Evolutionary conservation across 345 rosid genomes (phyloP), one percentile per base, ranked within the genome.

Genomic region (Hypericum androsaemum): DNA sequence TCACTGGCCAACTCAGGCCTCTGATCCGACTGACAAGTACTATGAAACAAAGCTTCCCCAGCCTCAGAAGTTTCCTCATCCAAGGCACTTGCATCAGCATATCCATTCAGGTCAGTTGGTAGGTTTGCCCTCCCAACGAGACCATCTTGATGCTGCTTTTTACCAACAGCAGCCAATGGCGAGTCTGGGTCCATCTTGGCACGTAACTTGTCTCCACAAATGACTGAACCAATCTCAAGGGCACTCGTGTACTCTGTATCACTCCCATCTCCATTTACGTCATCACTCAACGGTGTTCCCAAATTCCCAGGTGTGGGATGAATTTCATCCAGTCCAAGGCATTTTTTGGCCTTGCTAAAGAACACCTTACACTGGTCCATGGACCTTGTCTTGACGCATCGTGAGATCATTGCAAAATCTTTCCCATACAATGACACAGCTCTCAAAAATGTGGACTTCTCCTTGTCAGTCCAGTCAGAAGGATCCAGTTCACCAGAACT

Each of bases 381-480:
- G 54, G 96, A 78, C 56, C 85, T 83, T 43, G 98, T 83, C 56
- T 76, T 41, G n/a, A 92, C 78, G 32, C 63, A 70, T 9, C 60
- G 74, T 15, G 95, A 80, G 54, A 92, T 75, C 76, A 68, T 71
- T 12, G 73, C 69, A 77, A 92, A 92, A 77, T 92, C 86, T 67
- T 84, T 92, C 6, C 98, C 98, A 65, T 77, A 83, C 16, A 71
- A 53, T 3, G 85, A 80, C 14, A 88, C 77, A 12, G 95, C 95
- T 63, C 69, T 80, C 44, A 92, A 58, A 71, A 92, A 83, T 49
- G 72, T 58, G 51, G 80, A 75, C 64, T 84, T 85, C 62, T 92
- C 98, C 70, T 77, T 80, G 58, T 92, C 96, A 5, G 95, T 88
- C 98, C 96, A 92, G 64, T 81, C 88, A 65, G 78, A 42, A 54